phyloP scores from a whole-genome alignment of 495 filamentous ascomycete species.

The Parathielavia hyrcaniae region DNA sequence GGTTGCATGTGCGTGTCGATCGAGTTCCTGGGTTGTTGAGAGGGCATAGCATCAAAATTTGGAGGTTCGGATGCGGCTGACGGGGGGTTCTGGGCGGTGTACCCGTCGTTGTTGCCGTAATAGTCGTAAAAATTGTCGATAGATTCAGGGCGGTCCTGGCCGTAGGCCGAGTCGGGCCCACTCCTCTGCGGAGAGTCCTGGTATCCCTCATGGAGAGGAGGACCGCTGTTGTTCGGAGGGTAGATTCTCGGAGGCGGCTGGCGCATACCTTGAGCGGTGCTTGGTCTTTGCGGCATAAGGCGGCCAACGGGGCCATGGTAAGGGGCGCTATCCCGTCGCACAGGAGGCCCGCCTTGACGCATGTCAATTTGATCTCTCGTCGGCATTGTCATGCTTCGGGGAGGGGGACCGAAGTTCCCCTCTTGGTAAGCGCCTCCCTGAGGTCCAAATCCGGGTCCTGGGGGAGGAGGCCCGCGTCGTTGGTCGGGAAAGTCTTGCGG shows the following conservation, averaged over 20 bases:
- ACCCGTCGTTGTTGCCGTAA: conserved; percentile 38
- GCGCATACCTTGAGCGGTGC: conserved; percentile 46
- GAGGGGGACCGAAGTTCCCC: conserved; percentile 37
- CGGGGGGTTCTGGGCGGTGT: conserved; percentile 29
- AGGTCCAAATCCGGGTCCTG: conserved; percentile 29
- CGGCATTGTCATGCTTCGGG: conserved; percentile 52
- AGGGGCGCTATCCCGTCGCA: conserved; percentile 36
- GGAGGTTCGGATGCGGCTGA: conserved; percentile 55
- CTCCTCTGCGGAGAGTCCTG: conserved; percentile 22
- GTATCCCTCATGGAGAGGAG: conserved; percentile 32
- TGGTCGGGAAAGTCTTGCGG: conserved; percentile 39
- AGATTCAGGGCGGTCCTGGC: conserved; percentile 31
- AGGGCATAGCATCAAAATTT: conserved; percentile 63
- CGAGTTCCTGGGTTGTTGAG: conserved; percentile 40
- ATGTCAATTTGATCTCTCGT: conserved; percentile 37
- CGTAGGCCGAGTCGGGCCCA: conserved; percentile 24
- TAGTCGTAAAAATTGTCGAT: conserved; percentile 54
- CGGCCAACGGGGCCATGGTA: conserved; percentile 42
- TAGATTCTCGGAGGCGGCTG: conserved; percentile 43
- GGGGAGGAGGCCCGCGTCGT: conserved; percentile 36
- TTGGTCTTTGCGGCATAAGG: conserved; percentile 37
- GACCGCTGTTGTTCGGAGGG: conserved; percentile 35
- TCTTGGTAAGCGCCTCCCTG: conserved; percentile 31
- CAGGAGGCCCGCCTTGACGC: conserved; percentile 29
- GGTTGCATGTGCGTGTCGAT: conserved; percentile 43